Conservation (phyloP, 1,284 basidiomycete species). For the Fomes fomentarius region DNA sequence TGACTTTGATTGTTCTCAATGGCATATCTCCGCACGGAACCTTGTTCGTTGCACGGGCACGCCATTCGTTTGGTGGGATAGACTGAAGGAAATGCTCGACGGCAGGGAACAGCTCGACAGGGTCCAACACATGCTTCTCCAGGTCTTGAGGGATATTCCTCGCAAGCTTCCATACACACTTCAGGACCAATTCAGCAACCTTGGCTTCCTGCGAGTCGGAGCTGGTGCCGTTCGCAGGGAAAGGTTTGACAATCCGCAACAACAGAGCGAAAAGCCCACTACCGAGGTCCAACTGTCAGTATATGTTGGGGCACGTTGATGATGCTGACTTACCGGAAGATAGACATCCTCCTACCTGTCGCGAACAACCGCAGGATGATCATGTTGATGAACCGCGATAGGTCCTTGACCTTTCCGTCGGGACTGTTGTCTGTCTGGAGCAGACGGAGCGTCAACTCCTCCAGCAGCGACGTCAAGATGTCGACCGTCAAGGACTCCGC, state of each 20-base stretch:
- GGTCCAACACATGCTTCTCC: constrained; percentile 78
- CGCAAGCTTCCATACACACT: constrained; percentile 98
- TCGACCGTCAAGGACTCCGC: constrained; percentile 83
- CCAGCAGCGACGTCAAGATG: constrained; percentile 78
- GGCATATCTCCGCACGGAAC: constrained; percentile 98
- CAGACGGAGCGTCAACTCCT: constrained; percentile 87
- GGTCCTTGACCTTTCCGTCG: constrained; percentile 78
- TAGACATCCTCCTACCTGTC: constrained; percentile 87
- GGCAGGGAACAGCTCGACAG: constrained; percentile 89
- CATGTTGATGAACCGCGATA: constrained; percentile 98
- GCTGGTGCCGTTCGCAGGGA: constrained; percentile 69
- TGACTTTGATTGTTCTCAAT: constrained; percentile 94
- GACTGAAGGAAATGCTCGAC: constrained; percentile 95
- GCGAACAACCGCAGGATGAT: constrained; percentile 94
- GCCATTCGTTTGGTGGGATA: constrained; percentile 96
- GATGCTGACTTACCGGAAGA: constrained; percentile 76
- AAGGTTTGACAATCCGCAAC: constrained; percentile 87
- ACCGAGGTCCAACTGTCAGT: constrained; percentile 4
- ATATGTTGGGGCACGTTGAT: not conserved
- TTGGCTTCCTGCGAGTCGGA: constrained; percentile 81
- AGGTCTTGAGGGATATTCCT: constrained; percentile 93
- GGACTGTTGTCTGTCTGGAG: constrained; percentile 89
- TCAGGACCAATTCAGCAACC: constrained; percentile 95
- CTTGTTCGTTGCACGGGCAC: constrained; percentile 85
- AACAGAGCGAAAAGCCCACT: constrained; percentile 84